phyloP scores from a whole-genome alignment of 257 asterid genomes.

The Forsythia viridissima region DNA sequence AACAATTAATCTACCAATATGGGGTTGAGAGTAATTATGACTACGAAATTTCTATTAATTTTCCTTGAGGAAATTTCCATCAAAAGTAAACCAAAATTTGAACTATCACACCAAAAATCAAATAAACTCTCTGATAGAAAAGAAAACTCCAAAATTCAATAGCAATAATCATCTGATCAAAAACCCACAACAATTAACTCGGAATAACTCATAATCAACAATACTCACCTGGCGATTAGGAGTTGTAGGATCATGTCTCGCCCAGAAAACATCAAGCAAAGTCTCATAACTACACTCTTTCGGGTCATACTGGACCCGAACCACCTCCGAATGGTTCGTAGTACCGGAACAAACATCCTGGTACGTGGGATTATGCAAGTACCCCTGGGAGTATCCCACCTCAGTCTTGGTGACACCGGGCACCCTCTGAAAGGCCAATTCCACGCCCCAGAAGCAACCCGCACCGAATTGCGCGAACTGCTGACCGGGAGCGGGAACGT shows the following conservation, averaged over 20 bases:
- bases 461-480: constrained; percentile 89
- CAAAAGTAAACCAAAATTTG: not conserved
- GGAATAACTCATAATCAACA: not conserved
- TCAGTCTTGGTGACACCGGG: constrained; percentile 84
- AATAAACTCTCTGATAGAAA: not conserved
- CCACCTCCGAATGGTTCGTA: constrained; percentile 87
- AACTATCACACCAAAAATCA: not conserved
- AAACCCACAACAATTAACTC: not conserved
- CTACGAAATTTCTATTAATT: not conserved
- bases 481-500: constrained; percentile 75
- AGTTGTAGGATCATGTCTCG: constrained; percentile 93
- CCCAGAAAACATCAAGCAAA: constrained; percentile 85
- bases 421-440: constrained; percentile 85
- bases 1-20: too few relatives aligned
- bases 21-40: not conserved
- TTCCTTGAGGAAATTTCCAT: not conserved
- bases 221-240: constrained; percentile 79
- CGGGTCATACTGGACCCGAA: constrained; percentile 86
- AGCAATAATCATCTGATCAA: not conserved
- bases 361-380: constrained; percentile 64
- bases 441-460: constrained; percentile 99
- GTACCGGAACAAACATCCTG: constrained; percentile 82
- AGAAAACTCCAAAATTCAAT: not conserved
- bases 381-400: constrained; percentile 89
- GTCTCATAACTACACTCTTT: constrained; percentile 67